phyloP scores from a whole-genome alignment of 441 rosid species.

The Eutrema salsugineum region DNA sequence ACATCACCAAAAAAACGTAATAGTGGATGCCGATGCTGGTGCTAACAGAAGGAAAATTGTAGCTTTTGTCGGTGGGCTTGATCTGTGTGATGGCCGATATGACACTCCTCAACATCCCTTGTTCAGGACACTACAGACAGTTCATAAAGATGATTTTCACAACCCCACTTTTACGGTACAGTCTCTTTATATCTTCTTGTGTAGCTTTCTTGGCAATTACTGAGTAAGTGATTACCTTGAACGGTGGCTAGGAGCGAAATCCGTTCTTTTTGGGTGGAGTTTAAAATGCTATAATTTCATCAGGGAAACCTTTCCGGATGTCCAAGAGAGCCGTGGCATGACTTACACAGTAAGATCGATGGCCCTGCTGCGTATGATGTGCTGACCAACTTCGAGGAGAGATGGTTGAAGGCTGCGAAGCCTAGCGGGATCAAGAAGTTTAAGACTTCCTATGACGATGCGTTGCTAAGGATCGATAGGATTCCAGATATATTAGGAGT shows the following conservation, averaged over 20 bases:
- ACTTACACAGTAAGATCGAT: constrained; percentile 83
- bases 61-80: constrained; percentile 98
- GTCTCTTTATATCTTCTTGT: constrained; percentile 7
- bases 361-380: constrained; percentile 99
- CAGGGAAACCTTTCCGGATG: constrained; percentile 34
- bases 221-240: neutral
- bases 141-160: constrained; percentile 85
- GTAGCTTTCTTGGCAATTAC: constrained; percentile 4
- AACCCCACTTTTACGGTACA: constrained; percentile 87
- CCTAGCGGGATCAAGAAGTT: constrained; percentile 38
- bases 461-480: constrained; percentile 75
- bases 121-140: constrained; percentile 67
- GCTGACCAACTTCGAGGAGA: constrained; percentile 85
- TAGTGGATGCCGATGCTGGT: constrained; percentile 95
- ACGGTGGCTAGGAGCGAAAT: neutral
- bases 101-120: constrained; percentile 88
- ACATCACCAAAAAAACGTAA: constrained; percentile 95
- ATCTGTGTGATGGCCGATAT: constrained; percentile 95
- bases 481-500: constrained; percentile 79
- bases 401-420: constrained; percentile 86
- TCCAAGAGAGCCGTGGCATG: constrained; percentile 99
- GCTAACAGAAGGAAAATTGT: constrained; percentile 67
- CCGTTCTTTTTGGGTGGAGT: too few species aligned
- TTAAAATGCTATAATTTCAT: neutral
- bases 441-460: constrained; percentile 73